Percentiles rank a stretch among this genome's conserved stretches.
Conservation (phyloP, 148 eudicot genomes). For the Agrostemma githago region DNA sequence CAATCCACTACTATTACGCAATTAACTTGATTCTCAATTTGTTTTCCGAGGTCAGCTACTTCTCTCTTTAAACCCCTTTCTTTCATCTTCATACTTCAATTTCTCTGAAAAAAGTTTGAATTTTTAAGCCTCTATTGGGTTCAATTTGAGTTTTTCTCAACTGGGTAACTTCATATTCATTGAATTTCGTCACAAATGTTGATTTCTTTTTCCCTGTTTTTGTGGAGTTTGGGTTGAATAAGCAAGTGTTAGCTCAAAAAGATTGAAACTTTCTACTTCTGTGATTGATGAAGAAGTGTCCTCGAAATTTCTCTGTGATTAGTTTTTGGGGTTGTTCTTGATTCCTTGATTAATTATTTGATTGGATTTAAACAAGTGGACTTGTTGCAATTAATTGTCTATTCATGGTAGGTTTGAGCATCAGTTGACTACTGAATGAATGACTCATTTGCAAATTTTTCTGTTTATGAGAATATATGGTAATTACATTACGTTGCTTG, state of each 20-base stretch:
- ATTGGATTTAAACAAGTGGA: neutral
- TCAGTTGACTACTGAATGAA: constrained; percentile 16
- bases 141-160: constrained; percentile 1
- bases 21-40: too few species aligned
- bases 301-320: neutral
- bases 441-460: neutral
- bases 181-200: too few species aligned
- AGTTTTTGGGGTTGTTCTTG: constrained; percentile 1
- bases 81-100: neutral
- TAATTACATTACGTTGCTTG: neutral
- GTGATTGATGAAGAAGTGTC: neutral
- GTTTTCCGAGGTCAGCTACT: too few species aligned
- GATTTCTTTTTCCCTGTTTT: too few species aligned
- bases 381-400: neutral
- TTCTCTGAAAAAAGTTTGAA: neutral
- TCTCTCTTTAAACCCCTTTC: too few species aligned
- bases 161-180: constrained; percentile 2
- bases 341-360: neutral
- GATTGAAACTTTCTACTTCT: too few species aligned
- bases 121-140: neutral
- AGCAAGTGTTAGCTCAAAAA: too few species aligned
- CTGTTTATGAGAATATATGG: constrained; percentile 7
- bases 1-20: too few species aligned
- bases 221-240: too few species aligned
- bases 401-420: constrained; percentile 14